A percentile compares a stretch with the other conserved stretches of the same genome.
These are phyloP conservation scores for Arachis monticola DNA, from an alignment of 331 rosid species.

Conservation along the genomic window DNA sequence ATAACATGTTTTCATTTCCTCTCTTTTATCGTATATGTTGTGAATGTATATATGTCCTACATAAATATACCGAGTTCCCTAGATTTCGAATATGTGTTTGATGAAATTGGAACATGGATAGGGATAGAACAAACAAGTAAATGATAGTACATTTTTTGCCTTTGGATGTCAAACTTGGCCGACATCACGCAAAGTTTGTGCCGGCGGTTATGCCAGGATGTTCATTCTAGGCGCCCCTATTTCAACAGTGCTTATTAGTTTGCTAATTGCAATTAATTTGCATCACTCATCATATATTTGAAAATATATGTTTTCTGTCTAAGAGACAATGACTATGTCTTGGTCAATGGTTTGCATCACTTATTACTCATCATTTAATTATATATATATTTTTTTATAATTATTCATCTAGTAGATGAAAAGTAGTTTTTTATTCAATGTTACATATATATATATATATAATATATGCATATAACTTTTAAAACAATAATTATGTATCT, in stretches of 20 bases:
- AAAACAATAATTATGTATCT: too few relatives aligned
- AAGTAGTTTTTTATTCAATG: too few relatives aligned
- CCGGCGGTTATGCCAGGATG: constrained; percentile 63
- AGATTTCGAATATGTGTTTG: constrained; percentile 26
- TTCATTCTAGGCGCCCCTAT: constrained; percentile 50
- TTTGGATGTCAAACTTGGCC: constrained; percentile 46
- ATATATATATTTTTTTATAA: too few relatives aligned
- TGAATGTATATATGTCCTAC: background rate
- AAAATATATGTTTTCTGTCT: background rate
- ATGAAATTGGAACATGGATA: constrained; percentile 25
- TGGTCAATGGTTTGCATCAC: background rate
- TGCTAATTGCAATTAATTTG: background rate
- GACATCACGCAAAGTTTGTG: constrained; percentile 62
- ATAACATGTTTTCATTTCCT: constrained; percentile 1
- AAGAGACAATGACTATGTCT: background rate
- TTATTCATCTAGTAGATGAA: too few relatives aligned
- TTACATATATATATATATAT: too few relatives aligned
- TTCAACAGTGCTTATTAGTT: constrained; percentile 33
- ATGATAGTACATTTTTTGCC: constrained; percentile 29
- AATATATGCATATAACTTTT: too few relatives aligned
- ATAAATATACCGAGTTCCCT: background rate
- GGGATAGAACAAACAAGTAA: constrained; percentile 8
- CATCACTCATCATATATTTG: background rate
- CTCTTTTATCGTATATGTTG: too few relatives aligned
- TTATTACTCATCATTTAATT: background rate